Evolutionary conservation across 768 basidiomycete genomes (phyloP).

Genomic region (Fistulinella prunicolor): DNA sequence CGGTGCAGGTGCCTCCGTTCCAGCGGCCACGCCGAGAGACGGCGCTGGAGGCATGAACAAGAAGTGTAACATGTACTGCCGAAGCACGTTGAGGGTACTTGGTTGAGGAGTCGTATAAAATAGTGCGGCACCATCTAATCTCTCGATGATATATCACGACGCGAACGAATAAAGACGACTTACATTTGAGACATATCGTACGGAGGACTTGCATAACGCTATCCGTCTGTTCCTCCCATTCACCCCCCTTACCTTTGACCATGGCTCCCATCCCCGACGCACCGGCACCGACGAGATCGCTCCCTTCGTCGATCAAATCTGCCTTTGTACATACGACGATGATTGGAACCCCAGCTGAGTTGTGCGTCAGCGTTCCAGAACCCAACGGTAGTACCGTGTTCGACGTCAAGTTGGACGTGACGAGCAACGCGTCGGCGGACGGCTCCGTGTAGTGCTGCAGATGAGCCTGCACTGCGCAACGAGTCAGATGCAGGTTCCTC

Average conservation of each 20-base stretch:
- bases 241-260: constrained; percentile 88
- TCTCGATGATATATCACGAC: neutral
- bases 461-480: constrained; percentile 71
- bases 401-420: constrained; percentile 56
- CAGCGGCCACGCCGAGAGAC: constrained; percentile 35
- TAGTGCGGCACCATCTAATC: constrained; percentile 81
- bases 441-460: constrained; percentile 90
- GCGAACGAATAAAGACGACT: constrained; percentile 29
- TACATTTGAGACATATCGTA: constrained; percentile 89
- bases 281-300: constrained; percentile 64
- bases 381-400: constrained; percentile 79
- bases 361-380: constrained; percentile 82
- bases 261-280: constrained; percentile 83
- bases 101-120: constrained; percentile 90
- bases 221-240: constrained; percentile 96
- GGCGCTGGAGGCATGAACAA: constrained; percentile 64
- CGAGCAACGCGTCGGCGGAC: constrained; percentile 59
- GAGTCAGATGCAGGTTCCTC: constrained; percentile 6
- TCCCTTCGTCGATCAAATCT: constrained; percentile 84
- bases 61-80: constrained; percentile 76
- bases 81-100: constrained; percentile 66
- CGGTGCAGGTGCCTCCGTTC: constrained; percentile 42
- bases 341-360: constrained; percentile 81
- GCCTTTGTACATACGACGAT: constrained; percentile 91
- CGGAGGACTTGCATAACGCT: constrained; percentile 94